A percentile compares a stretch with the other conserved stretches of the same genome.
Conservation (phyloP, 1,139 yeast species). For the Saccharomyces pastorianus region DNA sequence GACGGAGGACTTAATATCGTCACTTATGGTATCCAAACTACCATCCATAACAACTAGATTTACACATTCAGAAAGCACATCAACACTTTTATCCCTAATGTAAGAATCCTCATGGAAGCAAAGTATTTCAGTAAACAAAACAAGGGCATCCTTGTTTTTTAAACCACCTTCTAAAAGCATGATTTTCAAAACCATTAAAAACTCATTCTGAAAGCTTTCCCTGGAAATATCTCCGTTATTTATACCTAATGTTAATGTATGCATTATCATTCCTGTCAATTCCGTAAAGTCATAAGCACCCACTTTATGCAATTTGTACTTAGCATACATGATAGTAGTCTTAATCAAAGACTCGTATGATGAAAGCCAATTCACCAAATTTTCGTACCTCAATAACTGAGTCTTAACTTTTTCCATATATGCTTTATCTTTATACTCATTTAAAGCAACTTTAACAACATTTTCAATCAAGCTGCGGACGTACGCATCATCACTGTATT, state of each 20-base stretch:
- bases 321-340: conserved; percentile 47
- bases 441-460: conserved; percentile 42
- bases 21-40: conserved; percentile 42
- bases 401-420: conserved; percentile 41
- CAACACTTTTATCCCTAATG: conserved; percentile 45
- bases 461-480: conserved; percentile 51
- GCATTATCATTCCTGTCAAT: neutral
- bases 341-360: conserved; percentile 55
- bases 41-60: conserved; percentile 18
- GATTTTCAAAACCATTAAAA: conserved; percentile 65
- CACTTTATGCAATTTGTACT: conserved; percentile 49
- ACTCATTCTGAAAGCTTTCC: conserved; percentile 45
- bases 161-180: conserved; percentile 69
- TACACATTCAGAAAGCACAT: conserved; percentile 43
- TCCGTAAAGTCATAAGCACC: conserved; percentile 35
- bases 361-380: conserved; percentile 84
- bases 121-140: conserved; percentile 53
- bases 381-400: conserved; percentile 65
- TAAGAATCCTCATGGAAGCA: conserved; percentile 49
- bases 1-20: conserved; percentile 44
- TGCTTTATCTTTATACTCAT: conserved; percentile 27
- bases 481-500: conserved; percentile 67
- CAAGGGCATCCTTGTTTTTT: conserved; percentile 50
- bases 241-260: neutral
- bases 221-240: conserved; percentile 6